Evolutionary conservation across 345 rosid genomes (phyloP), one percentile per base, ranked within the genome.

Genomic region (Hibiscus mutabilis): DNA sequence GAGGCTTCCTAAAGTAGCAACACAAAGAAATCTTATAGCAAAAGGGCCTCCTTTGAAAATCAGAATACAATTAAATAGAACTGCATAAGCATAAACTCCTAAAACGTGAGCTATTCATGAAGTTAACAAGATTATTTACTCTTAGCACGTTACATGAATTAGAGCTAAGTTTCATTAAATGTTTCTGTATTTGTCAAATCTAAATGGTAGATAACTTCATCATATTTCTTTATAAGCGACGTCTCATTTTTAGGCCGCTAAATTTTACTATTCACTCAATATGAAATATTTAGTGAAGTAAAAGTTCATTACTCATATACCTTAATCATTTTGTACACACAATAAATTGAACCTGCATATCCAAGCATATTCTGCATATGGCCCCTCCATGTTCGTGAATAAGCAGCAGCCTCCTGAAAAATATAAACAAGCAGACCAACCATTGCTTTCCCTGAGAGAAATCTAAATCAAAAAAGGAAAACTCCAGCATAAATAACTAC

Each of bases 311-410:
- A 6, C 46, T 52, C 33, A 56, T 63, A 76, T 82, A 91, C 98
- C 97, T 94, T 94, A 67, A 94, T 80, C 98, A 94, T 91, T 80
- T 94, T 94, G 84, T 94, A 94, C 70, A 94, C 97, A 84, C 92
- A 94, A 71, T 94, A 94, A 63, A 90, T 72, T 60, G 98, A 94
- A 71, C 91, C 89, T 60, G 93, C 98, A 85, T 91, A 94, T 56
- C 98, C 98, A 83, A 94, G 98, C 64, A 91, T 79, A 84, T 94
- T 90, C 83, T 90, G 97, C 90, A 94, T 79, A 86, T 91, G 97
- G 47, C 97, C 98, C 84, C 77, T 87, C 98, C 97, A 94, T 67
- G 97, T 95, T 66, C 96, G 92, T 73, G 97, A 91, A 82, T 79
- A 88, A 71, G 93, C 90, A 77, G 96, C 99, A 80, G 97, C 97